Percentiles rank a stretch among this genome's conserved stretches.
Evolutionary conservation across 1,139 yeast genomes (phyloP).

Genomic region (Hanseniaspora gamundiae): DNA sequence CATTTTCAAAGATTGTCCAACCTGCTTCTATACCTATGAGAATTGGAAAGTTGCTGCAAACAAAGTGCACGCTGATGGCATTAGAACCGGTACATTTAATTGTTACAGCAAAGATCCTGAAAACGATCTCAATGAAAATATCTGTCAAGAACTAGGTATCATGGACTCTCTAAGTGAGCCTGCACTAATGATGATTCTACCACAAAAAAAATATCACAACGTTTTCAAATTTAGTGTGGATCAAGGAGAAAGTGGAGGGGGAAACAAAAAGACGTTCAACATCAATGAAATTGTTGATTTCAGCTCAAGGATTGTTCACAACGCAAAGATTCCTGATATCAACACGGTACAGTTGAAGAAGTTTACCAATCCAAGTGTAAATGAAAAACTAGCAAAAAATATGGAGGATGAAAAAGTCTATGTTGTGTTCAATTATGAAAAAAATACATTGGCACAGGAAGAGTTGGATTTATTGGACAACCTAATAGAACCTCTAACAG

Average conservation of each 20-base stretch:
- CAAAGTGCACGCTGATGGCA: constrained; percentile 28
- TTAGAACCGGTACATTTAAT: constrained; percentile 48
- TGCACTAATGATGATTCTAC: constrained; percentile 30
- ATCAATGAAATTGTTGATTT: constrained; percentile 25
- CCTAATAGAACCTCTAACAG: constrained; percentile 44
- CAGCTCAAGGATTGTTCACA: constrained; percentile 27
- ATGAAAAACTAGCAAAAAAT: constrained; percentile 14
- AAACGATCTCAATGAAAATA: constrained; percentile 24
- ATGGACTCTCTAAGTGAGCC: constrained; percentile 22
- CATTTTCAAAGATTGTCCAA: constrained; percentile 33
- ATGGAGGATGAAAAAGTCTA: constrained; percentile 35
- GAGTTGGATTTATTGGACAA: constrained; percentile 51
- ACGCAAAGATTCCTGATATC: constrained; percentile 28
- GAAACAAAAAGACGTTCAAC: constrained; percentile 9
- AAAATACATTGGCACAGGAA: constrained; percentile 39
- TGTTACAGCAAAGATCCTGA: constrained; percentile 28
- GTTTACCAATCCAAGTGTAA: constrained; percentile 3
- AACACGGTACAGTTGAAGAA: constrained; percentile 23
- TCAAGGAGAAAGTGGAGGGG: background rate
- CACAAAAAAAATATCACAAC: constrained; percentile 23
- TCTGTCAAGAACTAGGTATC: constrained; percentile 43
- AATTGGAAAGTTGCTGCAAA: constrained; percentile 49
- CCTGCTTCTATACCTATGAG: constrained; percentile 39
- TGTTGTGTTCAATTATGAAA: constrained; percentile 45
- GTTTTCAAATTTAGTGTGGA: constrained; percentile 12